Conservation (phyloP, 495 filamentous ascomycete species). For the Letharia columbiana region DNA sequence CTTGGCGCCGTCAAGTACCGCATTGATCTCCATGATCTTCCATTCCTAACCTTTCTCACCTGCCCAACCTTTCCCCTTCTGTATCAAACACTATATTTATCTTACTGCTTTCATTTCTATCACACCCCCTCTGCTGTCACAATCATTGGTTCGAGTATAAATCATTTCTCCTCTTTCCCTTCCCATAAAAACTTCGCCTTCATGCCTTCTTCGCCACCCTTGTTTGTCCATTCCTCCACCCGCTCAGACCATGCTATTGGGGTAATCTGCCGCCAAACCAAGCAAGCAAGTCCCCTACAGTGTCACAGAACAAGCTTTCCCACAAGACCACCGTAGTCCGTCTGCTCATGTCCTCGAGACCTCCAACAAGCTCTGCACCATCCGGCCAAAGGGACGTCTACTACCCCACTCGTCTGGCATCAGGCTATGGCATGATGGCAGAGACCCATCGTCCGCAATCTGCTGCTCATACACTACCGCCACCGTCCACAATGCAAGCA, state of each 20-base stretch:
- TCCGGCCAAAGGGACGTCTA: conserved; percentile 8
- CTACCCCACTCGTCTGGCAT: conserved; percentile 10
- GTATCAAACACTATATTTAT: neutral
- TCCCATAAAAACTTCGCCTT: neutral
- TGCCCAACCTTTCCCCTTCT: neutral
- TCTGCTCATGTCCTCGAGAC: conserved; percentile 16
- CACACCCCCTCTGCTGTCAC: neutral
- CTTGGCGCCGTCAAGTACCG: conserved; percentile 10
- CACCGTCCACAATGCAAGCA: conserved; percentile 10
- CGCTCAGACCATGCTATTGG: conserved; percentile 3
- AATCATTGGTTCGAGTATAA: neutral
- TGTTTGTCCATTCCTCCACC: neutral
- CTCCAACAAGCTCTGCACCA: conserved; percentile 10
- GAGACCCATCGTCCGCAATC: conserved; percentile 8
- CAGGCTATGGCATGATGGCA: conserved; percentile 16
- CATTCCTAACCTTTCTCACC: conserved; percentile 7
- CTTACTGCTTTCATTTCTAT: neutral
- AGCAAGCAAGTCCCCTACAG: neutral
- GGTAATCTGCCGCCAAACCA: neutral
- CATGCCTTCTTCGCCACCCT: conserved; percentile 4
- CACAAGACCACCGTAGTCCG: neutral
- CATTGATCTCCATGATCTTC: conserved; percentile 19
- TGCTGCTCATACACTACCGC: conserved; percentile 15
- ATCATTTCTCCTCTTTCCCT: neutral
- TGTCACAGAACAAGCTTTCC: neutral